These are phyloP conservation scores for Letharia lupina DNA, from an alignment of 495 filamentous ascomycete genomes.

Conservation along the genomic window DNA sequence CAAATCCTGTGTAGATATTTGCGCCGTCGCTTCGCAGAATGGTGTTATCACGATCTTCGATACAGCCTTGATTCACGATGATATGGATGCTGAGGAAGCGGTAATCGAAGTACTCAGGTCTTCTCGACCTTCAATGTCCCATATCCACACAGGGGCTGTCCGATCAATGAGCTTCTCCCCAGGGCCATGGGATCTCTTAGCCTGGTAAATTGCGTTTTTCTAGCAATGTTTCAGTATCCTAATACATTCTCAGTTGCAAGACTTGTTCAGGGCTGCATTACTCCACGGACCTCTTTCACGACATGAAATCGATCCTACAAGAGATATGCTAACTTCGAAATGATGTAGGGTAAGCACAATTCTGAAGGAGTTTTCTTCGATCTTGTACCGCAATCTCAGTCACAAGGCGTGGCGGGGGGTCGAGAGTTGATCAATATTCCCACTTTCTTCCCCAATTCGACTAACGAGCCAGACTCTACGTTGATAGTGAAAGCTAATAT, in stretches of 20 bases:
- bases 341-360: not conserved
- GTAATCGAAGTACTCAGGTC: conserved; percentile 37
- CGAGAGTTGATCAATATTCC: not conserved
- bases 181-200: conserved; percentile 80
- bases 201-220: conserved; percentile 45
- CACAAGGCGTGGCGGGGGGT: not conserved
- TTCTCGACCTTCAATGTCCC: conserved; percentile 29
- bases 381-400: not conserved
- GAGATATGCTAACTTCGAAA: not conserved
- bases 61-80: conserved; percentile 39
- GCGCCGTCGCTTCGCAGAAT: conserved; percentile 63
- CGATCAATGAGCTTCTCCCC: conserved; percentile 87
- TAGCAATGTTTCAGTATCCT: not conserved
- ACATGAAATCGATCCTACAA: not conserved
- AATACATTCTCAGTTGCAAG: not conserved
- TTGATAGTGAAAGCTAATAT: not conserved
- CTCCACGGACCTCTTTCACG: not conserved
- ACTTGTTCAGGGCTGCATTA: not conserved
- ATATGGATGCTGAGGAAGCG: conserved; percentile 34
- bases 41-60: conserved; percentile 65
- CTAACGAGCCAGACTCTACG: not conserved
- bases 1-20: conserved; percentile 31
- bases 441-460: not conserved
- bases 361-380: not conserved
- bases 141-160: conserved; percentile 58